phyloP scores from a whole-genome alignment of 208 protist species.

The Herpetomonas muscarum region DNA sequence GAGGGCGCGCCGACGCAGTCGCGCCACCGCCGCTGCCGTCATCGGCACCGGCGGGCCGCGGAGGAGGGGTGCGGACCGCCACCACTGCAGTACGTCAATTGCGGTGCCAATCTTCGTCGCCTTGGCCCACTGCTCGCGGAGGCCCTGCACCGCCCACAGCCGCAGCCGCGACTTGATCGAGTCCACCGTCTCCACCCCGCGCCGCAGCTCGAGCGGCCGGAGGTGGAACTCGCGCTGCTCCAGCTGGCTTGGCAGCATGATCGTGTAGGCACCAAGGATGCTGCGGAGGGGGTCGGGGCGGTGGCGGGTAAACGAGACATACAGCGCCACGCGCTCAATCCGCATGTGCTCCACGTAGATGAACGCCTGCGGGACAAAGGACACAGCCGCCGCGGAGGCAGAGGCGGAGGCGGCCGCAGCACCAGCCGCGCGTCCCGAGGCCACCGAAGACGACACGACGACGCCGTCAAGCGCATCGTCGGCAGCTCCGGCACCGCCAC shows the following conservation, averaged over 20 bases:
- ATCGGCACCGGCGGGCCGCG: constrained; percentile 23
- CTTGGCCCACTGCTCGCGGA: constrained; percentile 78
- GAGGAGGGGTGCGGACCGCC: constrained; percentile 24
- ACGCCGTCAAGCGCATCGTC: not conserved
- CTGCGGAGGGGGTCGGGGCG: constrained; percentile 56
- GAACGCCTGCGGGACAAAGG: constrained; percentile 13
- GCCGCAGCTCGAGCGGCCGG: constrained; percentile 26
- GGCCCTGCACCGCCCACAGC: constrained; percentile 51
- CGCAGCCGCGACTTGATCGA: constrained; percentile 33
- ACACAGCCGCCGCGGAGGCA: not conserved
- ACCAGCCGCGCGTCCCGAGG: not conserved
- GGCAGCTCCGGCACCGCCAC: too few species aligned
- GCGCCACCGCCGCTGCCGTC: constrained; percentile 27
- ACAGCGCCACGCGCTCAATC: constrained; percentile 46
- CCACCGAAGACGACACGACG: not conserved
- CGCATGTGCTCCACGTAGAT: constrained; percentile 48
- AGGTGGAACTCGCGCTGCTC: constrained; percentile 51
- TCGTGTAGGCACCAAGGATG: constrained; percentile 57
- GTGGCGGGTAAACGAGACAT: constrained; percentile 56
- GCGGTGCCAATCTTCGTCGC: constrained; percentile 63
- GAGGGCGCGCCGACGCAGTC: constrained; percentile 2
- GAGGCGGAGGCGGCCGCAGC: not conserved
- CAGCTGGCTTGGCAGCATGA: constrained; percentile 67
- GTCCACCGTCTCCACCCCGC: constrained; percentile 40
- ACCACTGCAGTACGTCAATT: constrained; percentile 41